These are phyloP conservation scores for Panicum virgatum DNA, from an alignment of 202 grass and related monocot genomes.

Conservation along the genomic window DNA sequence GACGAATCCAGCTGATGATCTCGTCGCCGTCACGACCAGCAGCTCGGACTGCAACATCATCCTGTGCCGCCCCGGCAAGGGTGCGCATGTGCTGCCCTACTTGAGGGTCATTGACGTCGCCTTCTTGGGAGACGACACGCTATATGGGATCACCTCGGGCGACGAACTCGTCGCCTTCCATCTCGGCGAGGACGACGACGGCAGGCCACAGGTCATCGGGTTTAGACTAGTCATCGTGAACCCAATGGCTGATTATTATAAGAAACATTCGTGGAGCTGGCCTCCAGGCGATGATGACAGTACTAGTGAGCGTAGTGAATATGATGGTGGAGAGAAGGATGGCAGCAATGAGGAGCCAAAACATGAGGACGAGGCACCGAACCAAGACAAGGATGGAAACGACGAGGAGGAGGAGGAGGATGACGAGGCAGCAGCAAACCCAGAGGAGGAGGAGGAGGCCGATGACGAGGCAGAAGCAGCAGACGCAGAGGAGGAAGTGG, in stretches of 20 bases:
- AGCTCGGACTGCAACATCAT: neutral
- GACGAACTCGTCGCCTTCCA: slow-evolving; percentile 21
- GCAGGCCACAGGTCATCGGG: neutral
- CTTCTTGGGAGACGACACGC: neutral
- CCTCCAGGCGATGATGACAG: neutral
- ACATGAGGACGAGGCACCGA: neutral
- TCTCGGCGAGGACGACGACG: neutral
- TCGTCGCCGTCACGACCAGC: neutral
- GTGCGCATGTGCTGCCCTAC: neutral
- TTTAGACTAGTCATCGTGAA: neutral
- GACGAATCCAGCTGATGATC: neutral
- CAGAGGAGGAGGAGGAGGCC: no score
- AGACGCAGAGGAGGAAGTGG: neutral
- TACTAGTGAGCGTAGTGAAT: no score
- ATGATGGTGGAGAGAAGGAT: no score
- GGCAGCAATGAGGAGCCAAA: no score
- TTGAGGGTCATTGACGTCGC: neutral
- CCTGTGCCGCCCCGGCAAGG: accelerated
- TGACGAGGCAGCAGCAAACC: no score
- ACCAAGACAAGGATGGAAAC: no score
- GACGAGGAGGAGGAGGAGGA: no score
- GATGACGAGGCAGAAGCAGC: no score
- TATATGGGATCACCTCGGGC: neutral
- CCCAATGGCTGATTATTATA: neutral
- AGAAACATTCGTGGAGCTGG: neutral